Base-by-base conservation (phyloP, 345 rosid species). In the Rhodomyrtus tomentosa region DNA sequence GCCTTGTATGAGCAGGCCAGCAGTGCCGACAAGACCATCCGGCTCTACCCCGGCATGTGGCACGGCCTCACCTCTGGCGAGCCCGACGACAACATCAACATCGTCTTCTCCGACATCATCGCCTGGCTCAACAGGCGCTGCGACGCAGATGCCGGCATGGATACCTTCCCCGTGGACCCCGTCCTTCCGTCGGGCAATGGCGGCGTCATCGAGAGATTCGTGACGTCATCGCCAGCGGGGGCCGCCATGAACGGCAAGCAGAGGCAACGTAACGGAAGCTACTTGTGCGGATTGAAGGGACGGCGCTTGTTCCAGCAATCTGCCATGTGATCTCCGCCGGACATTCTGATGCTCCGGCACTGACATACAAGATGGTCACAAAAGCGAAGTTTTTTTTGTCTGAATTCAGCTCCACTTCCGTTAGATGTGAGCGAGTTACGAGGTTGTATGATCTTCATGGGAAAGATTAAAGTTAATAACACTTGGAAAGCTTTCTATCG, bases 11-110 rank as follows among this genome's bases (percentile, higher is more conserved):
- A 86, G 88, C 90, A 85, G 89, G 95, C 98, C 6, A 86, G 96
- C 82, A 90, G 98, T 88, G 73, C 49, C 49, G 99, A 97, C 91
- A 95, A 95, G 92, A 97, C 95, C 81, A 90, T 97, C 0, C 94
- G 91, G 59, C 87, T 97, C 54, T 97, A 95, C 85, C 93, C 95
- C 1, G 98, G 98, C 55, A 97, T 97, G 99, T 97, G 99, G 99
- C 99, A 97, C 54, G 95, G 85, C 20, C 86, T 97, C 81, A 95
- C 98, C 5, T 87, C 93, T 0, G 99, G 99, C 11, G 99, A 97
- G 87, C 94, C 98, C 0, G 98, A 95, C 1, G 92, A 89, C 5
- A 95, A 97, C 88, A 86, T 94, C 0, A 93, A 90, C 72, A 91
- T 91, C 6, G 98, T 97, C 22, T 95, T 95, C 49, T 92, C 89